Evolutionary conservation across 2,329 filamentous ascomycete species (phyloP), one percentile per base, ranked within the genome.

Genomic region (Diaporthe aspalathi): DNA sequence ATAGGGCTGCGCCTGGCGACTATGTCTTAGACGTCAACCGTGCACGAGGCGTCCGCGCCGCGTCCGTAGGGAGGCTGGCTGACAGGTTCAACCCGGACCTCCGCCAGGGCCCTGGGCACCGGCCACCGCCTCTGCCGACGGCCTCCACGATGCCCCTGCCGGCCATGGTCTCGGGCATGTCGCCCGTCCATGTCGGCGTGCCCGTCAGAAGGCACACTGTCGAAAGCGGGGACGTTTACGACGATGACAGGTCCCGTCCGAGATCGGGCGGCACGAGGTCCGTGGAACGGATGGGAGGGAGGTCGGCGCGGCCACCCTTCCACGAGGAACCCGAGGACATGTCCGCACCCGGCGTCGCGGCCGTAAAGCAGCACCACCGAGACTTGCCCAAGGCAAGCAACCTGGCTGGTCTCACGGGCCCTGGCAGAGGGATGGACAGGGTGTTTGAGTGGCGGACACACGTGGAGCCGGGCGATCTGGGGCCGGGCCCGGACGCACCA

Each of bases 361-460:
- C 76, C 66, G 76, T 76, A 66, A 78, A 79, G 68, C 76, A 77
- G 24, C 74, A 73, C 66, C 27, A 38, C 29, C 65, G 67, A 20
- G 72, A 73, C 2, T 62, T 49, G 50, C 81, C 82, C 40, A 81
- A 76, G 73, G 80, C 81, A 35, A 86, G 85, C 63, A 80, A 83
- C 56, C 77, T 87, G 76, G 86, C 86, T 32, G 86, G 86, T 5
- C 80, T 88, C 49, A 81, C 80, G 49, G 84, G 84, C 5, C 79
- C 79, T 35, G 84, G 82, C 1, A 80, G 82, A 43, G 86, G 86
- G 12, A 81, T 84, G 81, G 81, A 83, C 73, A 81, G 86, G 8
- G 85, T 88, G 22, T 79, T 78, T 53, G 84, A 86, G 70, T 88
- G 86, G 86, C 81, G 80, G 71, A 81, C 79, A 50, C 86, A 85